Conservation (phyloP, 176 grass and related monocot species). For the Juncus effusus region DNA sequence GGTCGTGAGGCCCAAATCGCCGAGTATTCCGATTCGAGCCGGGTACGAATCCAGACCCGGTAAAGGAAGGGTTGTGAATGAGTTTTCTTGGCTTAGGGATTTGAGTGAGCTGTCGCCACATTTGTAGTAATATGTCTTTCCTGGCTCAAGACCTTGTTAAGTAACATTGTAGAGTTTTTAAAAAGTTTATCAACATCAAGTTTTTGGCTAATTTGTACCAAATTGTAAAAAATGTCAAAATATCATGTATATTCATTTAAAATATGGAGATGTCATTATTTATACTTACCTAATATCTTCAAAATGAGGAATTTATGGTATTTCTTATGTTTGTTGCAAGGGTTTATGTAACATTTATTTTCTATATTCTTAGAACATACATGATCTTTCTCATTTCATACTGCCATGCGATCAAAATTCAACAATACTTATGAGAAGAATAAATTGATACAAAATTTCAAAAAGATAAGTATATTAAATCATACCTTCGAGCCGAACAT, state of each 20-base stretch:
- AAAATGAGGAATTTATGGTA: too few species aligned
- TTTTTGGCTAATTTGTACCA: too few species aligned
- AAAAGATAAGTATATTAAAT: background rate
- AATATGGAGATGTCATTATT: too few species aligned
- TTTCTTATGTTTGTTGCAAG: too few species aligned
- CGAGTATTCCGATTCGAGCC: constrained; percentile 55
- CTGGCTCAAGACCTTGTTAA: constrained; percentile 36
- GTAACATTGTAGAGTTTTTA: too few species aligned
- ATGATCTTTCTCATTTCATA: too few species aligned
- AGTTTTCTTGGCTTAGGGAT: constrained; percentile 48
- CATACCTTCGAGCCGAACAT: constrained; percentile 57
- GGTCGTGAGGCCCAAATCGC: constrained; percentile 77
- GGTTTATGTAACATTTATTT: too few species aligned
- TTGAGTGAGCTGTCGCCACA: constrained; percentile 65
- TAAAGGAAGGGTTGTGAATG: constrained; percentile 60
- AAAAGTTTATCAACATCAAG: too few species aligned
- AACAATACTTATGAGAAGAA: background rate
- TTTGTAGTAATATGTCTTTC: constrained; percentile 71
- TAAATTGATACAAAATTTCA: background rate
- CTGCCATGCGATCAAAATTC: background rate
- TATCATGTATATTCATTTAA: too few species aligned
- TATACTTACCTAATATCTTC: too few species aligned
- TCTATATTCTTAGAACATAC: too few species aligned
- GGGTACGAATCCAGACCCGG: constrained; percentile 35
- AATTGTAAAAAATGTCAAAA: too few species aligned